Conservation (phyloP, 495 filamentous ascomycete genomes). For the Alectoria sarmentosa region DNA sequence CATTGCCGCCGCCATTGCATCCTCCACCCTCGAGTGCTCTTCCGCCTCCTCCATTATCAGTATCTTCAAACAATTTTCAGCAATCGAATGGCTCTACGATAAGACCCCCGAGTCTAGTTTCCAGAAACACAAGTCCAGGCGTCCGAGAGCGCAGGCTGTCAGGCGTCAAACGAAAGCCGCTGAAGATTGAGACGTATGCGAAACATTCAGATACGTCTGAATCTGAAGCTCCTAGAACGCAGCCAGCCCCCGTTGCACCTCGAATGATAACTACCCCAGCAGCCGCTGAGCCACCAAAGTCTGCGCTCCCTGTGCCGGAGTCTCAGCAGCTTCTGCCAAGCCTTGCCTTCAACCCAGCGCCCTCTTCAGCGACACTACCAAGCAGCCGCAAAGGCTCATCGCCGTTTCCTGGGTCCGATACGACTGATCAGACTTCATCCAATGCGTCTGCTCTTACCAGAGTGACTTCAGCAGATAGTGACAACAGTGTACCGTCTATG, state of each 20-base stretch:
- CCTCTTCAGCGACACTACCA: constrained; percentile 13
- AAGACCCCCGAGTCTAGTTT: constrained; percentile 35
- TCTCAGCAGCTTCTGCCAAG: constrained; percentile 18
- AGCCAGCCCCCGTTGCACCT: constrained; percentile 32
- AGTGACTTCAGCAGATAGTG: constrained; percentile 38
- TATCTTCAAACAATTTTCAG: constrained; percentile 27
- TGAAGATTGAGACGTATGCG: constrained; percentile 81
- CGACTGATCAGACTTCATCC: constrained; percentile 21
- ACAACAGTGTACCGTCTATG: constrained; percentile 32
- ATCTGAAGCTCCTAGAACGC: constrained; percentile 36
- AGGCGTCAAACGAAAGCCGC: constrained; percentile 64
- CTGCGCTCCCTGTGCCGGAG: constrained; percentile 25
- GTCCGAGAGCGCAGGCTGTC: constrained; percentile 80
- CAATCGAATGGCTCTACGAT: constrained; percentile 23
- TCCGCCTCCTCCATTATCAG: constrained; percentile 31
- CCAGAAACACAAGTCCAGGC: constrained; percentile 40
- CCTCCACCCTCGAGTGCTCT: constrained; percentile 32
- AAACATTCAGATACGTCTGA: constrained; percentile 34
- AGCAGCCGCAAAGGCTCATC: constrained; percentile 27
- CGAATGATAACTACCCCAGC: constrained; percentile 25
- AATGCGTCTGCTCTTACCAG: constrained; percentile 31
- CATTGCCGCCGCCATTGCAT: constrained; percentile 28
- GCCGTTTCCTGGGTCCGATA: constrained; percentile 21
- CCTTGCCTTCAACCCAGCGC: constrained; percentile 11
- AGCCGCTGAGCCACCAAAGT: constrained; percentile 21